Base-by-base conservation (phyloP, 225 moss, liverwort and hornwort genomes). In the Climacium dendroides region DNA sequence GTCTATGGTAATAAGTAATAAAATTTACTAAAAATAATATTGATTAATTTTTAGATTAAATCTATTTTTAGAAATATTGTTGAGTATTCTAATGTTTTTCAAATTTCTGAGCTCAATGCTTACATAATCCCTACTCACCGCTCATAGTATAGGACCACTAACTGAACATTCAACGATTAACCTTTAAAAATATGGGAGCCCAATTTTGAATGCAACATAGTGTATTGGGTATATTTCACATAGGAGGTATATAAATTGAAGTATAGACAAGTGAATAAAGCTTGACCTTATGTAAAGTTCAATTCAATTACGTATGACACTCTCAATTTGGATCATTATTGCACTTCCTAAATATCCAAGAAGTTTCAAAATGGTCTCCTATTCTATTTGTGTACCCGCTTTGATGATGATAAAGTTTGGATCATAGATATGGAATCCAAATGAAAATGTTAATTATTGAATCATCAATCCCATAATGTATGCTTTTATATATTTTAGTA, bases 241-340 rank as follows among this genome's bases (percentile, higher is more conserved):
- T 5, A 13, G 24, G 14, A 39, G 8, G 8, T 7, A 39, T 4
- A 24, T 39, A 26, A 26, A 70, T 43, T 71, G 43, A 71, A 1
- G 3, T 71, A 43, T 43, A 43, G 13, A 43, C 3, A 71, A 26
- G 7, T 26, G 5, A 70, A 7, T n/a, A 41, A 70, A 70, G 26
- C 8, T 41, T 41, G 7, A 4, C 6, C 0, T 26, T 26, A 15
- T 8, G 0, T 15, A 15, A 15, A 41, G 5, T 4, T 0, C 13
- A 41, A 39, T 69, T 25, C 41, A 69, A 41, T 37, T 9, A 15
- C 13, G 2, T 5, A 1, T 25, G 15, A 15, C 8, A 41, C 8
- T 25, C 3, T 1, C 9, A 43, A 43, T 71, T 71, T 43, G 14
- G 1, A 69, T 24, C 13, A 47, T 73, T 47, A 30, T 4, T 32